Evolutionary conservation across 2,329 filamentous ascomycete species (phyloP), one percentile per base, ranked within the genome.

Genomic region (Bimuria novae-zelandiae): DNA sequence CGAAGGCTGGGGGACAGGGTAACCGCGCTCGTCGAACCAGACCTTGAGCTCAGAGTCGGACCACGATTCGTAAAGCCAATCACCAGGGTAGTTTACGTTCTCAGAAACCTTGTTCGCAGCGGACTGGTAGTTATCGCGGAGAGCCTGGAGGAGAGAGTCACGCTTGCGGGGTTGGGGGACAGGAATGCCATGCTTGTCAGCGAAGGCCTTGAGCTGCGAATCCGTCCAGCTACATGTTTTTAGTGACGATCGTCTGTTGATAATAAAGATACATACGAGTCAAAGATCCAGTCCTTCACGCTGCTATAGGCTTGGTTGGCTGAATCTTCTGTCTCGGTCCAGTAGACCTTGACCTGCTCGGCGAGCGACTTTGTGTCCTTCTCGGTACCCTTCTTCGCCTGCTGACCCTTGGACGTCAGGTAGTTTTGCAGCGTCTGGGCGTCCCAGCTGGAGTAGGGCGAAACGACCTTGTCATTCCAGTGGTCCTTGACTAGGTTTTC

Each of bases 21-120:
- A 86, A 46, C 94, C 94, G 62, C 91, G 86, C 62, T 88, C 87
- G 67, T 97, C 94, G 41, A 97, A 87, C 89, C 90, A 99, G 61
- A 89, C 84, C 81, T 97, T 97, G 58, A 96, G 79, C 44, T 97
- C 93, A 60, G 92, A 97, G 60, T 96, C 90, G 47, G 89, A 88
- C 94, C 94, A 99, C 7, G 88, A 82, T 55, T 87, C 83, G 71
- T 97, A 99, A 37, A 97, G 79, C 94, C 94, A 97, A 77, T 97
- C 86, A 33, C 94, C 94, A 29, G 94, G 94, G 70, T 97, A 97
- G n/a, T 85, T 78, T 47, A 84, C 78, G 12, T 90, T 88, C 76
- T 97, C 88, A 55, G 90, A 90, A 50, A 81, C 73, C 74, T 86
- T 88, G 75, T 90, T 86, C 14, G 93, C 91, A 52, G 87, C 76